A percentile compares a stretch with the other conserved stretches of the same genome.
phyloP scores from a whole-genome alignment of 352 stramenopile genomes.

The Globisporangium rhizosaccharum region DNA sequence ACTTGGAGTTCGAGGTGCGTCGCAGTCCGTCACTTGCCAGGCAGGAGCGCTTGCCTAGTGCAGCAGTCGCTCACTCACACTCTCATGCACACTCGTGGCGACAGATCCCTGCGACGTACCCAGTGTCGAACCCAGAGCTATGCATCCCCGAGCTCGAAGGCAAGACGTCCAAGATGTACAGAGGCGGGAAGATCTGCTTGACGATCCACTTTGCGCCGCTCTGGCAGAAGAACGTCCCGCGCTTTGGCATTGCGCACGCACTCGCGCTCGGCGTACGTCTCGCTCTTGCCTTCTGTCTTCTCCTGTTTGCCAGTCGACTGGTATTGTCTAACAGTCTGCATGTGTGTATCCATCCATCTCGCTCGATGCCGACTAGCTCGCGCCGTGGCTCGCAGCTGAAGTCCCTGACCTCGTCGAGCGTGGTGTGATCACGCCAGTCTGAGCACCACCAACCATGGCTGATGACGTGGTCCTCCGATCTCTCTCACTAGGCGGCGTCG shows the following conservation, averaged over 20 bases:
- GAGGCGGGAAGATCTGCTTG: constrained; percentile 85
- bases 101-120: constrained; percentile 76
- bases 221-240: constrained; percentile 86
- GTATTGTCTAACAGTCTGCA: neutral
- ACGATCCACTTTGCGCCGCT: constrained; percentile 87
- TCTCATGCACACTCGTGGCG: neutral
- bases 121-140: constrained; percentile 75
- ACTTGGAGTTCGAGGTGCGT: constrained; percentile 72
- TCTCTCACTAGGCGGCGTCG: no score
- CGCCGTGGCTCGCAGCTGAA: constrained; percentile 83
- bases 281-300: no score
- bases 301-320: neutral
- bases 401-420: constrained; percentile 83
- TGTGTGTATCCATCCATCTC: constrained; percentile 1
- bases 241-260: constrained; percentile 82
- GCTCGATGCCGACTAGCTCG: constrained; percentile 35
- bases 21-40: neutral
- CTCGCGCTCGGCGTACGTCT: constrained; percentile 70
- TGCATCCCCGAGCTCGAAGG: constrained; percentile 85
- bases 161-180: constrained; percentile 91
- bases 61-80: neutral
- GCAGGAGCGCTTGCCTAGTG: neutral
- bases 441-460: constrained; percentile 2
- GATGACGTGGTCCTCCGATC: neutral
- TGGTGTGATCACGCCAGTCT: constrained; percentile 66